These are phyloP conservation scores for Candida vaughaniae DNA, from an alignment of 805 yeast genomes.

Conservation along the genomic window DNA sequence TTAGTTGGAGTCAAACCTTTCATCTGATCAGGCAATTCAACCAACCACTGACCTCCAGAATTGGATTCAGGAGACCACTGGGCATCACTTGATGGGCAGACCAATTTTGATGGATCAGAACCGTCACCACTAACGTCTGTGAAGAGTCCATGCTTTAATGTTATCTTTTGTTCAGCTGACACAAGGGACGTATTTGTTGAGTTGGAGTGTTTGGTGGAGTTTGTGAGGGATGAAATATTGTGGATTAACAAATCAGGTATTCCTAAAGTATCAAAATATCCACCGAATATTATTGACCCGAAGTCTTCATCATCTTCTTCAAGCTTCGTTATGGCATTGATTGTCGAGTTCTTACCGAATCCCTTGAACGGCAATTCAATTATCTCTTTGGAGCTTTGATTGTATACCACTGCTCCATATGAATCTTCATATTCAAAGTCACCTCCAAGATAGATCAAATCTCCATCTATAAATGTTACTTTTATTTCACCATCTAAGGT, in stretches of 20 bases:
- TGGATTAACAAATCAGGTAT: slow-evolving; percentile 41
- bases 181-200: slow-evolving; percentile 40
- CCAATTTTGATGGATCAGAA: slow-evolving; percentile 31
- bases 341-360: slow-evolving; percentile 56
- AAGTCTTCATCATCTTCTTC: slow-evolving; percentile 25
- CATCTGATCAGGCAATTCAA: slow-evolving; percentile 52
- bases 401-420: slow-evolving; percentile 64
- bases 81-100: slow-evolving; percentile 55
- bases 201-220: slow-evolving; percentile 22
- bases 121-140: slow-evolving; percentile 43
- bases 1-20: slow-evolving; percentile 62
- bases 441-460: slow-evolving; percentile 78
- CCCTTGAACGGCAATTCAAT: slow-evolving; percentile 69
- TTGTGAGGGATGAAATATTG: slow-evolving; percentile 27
- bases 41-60: slow-evolving; percentile 64
- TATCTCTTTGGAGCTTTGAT: slow-evolving; percentile 43
- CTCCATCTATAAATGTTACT: slow-evolving; percentile 38
- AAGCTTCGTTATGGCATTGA: slow-evolving; percentile 61
- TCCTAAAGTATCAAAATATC: slow-evolving; percentile 65
- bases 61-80: slow-evolving; percentile 53
- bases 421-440: slow-evolving; percentile 54
- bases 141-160: slow-evolving; percentile 56
- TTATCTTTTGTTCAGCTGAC: slow-evolving; percentile 60
- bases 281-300: slow-evolving; percentile 74
- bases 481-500: slow-evolving; percentile 30